These are phyloP conservation scores for Acacia melanoxylon DNA, from an alignment of 306 rosid genomes.

Conservation along the genomic window DNA sequence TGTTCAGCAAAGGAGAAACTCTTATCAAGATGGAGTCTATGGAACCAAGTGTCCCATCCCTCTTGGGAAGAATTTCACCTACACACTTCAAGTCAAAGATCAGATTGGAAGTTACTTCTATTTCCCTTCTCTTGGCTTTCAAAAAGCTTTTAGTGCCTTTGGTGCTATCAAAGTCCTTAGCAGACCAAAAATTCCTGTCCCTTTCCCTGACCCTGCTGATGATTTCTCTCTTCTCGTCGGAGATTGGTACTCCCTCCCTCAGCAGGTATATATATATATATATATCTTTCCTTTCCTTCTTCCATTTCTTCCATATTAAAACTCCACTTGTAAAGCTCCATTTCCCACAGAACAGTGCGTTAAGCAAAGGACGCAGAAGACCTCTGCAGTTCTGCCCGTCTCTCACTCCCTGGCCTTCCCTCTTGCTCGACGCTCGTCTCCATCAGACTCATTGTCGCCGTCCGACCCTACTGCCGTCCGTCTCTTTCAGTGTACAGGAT, in stretches of 20 bases:
- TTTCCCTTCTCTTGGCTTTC: constrained; percentile 83
- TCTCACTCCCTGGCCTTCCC: too few relatives aligned
- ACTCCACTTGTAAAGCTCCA: too few relatives aligned
- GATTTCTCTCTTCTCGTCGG: constrained; percentile 80
- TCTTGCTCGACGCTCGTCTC: too few relatives aligned
- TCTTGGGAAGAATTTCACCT: constrained; percentile 86
- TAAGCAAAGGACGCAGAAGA: too few relatives aligned
- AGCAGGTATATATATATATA: constrained; percentile 49
- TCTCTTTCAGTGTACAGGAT: constrained; percentile 21
- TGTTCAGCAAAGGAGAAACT: too few relatives aligned
- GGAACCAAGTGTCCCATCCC: constrained; percentile 94
- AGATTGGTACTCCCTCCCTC: constrained; percentile 76
- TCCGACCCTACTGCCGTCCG: too few relatives aligned
- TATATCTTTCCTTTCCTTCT: not conserved
- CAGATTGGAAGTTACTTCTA: constrained; percentile 89
- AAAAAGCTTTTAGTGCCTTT: constrained; percentile 90
- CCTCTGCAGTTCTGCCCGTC: too few relatives aligned
- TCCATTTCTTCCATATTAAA: not conserved
- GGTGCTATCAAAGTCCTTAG: constrained; percentile 79
- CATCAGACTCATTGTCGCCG: too few relatives aligned
- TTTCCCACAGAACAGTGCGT: too few relatives aligned
- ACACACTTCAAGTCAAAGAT: constrained; percentile 84
- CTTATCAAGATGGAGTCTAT: too few relatives aligned
- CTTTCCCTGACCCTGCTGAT: constrained; percentile 79
- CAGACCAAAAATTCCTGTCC: constrained; percentile 88